These are phyloP conservation scores for Zymoseptoria ardabiliae DNA, from an alignment of 2,329 filamentous ascomycete genomes.

Conservation along the genomic window DNA sequence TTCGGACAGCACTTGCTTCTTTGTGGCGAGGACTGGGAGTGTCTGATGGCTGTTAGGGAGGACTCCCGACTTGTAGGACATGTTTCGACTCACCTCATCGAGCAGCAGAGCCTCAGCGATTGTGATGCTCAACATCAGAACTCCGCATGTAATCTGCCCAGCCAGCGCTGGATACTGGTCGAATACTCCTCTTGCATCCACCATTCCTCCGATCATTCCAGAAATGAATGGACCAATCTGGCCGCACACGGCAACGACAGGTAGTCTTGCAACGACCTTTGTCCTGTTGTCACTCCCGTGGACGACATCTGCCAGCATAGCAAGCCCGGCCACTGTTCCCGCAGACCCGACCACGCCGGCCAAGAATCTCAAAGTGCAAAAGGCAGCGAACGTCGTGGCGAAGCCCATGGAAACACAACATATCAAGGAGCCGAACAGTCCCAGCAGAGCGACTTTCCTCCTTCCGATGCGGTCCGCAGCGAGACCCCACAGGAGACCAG, in stretches of 20 bases:
- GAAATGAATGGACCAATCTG: slow-evolving; percentile 41
- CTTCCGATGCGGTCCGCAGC: slow-evolving; percentile 38
- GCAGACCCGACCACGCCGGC: slow-evolving; percentile 40
- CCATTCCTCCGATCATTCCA: slow-evolving; percentile 30
- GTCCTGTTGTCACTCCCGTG: slow-evolving; percentile 25
- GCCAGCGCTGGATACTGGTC: slow-evolving; percentile 37
- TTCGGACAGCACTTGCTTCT: slow-evolving; percentile 3
- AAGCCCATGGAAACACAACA: slow-evolving; percentile 43
- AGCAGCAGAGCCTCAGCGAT: slow-evolving; percentile 35
- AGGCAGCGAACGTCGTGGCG: slow-evolving; percentile 36
- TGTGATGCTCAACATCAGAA: slow-evolving; percentile 36
- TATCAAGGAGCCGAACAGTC: slow-evolving; percentile 37
- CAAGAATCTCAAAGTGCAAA: slow-evolving; percentile 38
- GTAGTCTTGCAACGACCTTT: slow-evolving; percentile 37
- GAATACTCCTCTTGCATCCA: slow-evolving; percentile 30
- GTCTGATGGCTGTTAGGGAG: slow-evolving; percentile 2
- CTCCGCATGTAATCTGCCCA: slow-evolving; percentile 39
- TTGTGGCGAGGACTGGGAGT: slow-evolving; percentile 4
- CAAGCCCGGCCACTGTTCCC: slow-evolving; percentile 38
- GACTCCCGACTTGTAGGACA: neutral
- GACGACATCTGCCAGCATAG: slow-evolving; percentile 39
- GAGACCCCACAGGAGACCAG: slow-evolving; percentile 40
- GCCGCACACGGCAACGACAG: slow-evolving; percentile 39
- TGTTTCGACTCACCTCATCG: slow-evolving; percentile 22
- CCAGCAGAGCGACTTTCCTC: slow-evolving; percentile 37